A percentile compares a stretch with the other conserved stretches of the same genome.
phyloP scores from a whole-genome alignment of 1,139 yeast genomes.

The Eremothecium sinecaudum region DNA sequence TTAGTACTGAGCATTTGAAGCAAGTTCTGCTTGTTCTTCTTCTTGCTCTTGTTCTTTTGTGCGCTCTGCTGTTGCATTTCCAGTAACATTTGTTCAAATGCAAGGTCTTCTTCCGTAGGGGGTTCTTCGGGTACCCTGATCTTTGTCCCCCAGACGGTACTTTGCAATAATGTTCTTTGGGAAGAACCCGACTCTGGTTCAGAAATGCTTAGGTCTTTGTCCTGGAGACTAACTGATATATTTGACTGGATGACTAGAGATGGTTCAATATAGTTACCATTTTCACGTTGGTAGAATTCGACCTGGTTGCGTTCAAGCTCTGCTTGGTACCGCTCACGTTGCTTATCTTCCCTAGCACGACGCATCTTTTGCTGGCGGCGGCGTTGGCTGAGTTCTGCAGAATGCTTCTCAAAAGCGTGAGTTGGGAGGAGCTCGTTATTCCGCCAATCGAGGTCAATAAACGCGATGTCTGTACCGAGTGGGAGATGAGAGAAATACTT shows the following conservation, averaged over 20 bases:
- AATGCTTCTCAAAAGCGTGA: constrained; percentile 48
- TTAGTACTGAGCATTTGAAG: constrained; percentile 22
- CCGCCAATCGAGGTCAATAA: constrained; percentile 81
- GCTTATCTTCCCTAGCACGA: constrained; percentile 56
- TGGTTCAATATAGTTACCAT: constrained; percentile 25
- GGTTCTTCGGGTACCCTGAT: constrained; percentile 35
- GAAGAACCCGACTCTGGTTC: constrained; percentile 4
- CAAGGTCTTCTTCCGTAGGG: constrained; percentile 21
- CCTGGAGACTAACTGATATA: constrained; percentile 4
- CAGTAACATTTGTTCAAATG: constrained; percentile 26
- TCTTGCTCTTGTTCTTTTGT: constrained; percentile 11
- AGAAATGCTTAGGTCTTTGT: constrained; percentile 1
- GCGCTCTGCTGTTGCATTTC: constrained; percentile 13
- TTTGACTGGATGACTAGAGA: background rate
- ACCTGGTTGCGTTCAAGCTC: constrained; percentile 51
- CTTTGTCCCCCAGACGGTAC: constrained; percentile 56
- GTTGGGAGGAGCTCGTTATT: constrained; percentile 34
- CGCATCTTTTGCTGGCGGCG: constrained; percentile 45
- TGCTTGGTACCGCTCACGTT: constrained; percentile 48
- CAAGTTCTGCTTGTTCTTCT: constrained; percentile 24
- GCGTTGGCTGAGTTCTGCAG: constrained; percentile 53
- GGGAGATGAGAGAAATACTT: constrained; percentile 81
- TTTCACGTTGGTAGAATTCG: constrained; percentile 51
- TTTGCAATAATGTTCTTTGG: constrained; percentile 19
- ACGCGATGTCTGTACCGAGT: constrained; percentile 71